phyloP scores from a whole-genome alignment of 2,329 filamentous ascomycete genomes.

The Lecanicillium sp. region DNA sequence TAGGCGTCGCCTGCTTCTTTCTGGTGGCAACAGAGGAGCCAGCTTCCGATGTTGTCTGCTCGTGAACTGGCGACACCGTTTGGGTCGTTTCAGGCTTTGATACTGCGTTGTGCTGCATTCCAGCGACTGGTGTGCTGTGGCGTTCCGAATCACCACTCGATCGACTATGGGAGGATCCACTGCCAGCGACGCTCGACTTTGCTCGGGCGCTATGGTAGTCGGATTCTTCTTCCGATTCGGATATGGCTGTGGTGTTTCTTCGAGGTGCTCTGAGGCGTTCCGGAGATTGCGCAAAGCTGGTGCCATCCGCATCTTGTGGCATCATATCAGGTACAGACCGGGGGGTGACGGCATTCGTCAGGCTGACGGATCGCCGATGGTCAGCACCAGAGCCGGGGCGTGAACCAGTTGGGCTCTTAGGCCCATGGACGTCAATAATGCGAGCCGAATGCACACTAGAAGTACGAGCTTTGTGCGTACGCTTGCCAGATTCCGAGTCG shows the following conservation, averaged over 20 bases:
- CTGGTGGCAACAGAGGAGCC: too few species aligned
- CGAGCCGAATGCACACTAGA: constrained; percentile 48
- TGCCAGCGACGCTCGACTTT: constrained; percentile 3
- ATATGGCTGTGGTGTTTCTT: constrained; percentile 27
- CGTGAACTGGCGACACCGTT: too few species aligned
- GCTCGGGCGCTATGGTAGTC: constrained; percentile 11
- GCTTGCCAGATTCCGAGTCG: constrained; percentile 36
- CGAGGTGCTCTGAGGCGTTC: too few species aligned
- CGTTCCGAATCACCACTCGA: too few species aligned
- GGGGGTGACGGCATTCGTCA: constrained; percentile 31
- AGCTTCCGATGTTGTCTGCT: too few species aligned
- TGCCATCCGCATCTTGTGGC: too few species aligned
- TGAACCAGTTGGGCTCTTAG: constrained; percentile 43
- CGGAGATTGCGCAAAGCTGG: too few species aligned
- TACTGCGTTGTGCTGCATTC: too few species aligned
- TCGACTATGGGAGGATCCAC: neutral
- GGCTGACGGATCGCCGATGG: constrained; percentile 30
- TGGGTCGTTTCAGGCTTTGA: too few species aligned
- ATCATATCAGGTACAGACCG: too few species aligned
- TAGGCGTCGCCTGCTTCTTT: too few species aligned
- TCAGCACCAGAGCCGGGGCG: constrained; percentile 42
- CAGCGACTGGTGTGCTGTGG: too few species aligned
- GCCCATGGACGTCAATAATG: constrained; percentile 48
- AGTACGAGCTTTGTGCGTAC: constrained; percentile 29
- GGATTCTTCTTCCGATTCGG: constrained; percentile 34